Evolutionary conservation across 352 stramenopile species (phyloP).

Genomic region (Globisporangium emineosum): DNA sequence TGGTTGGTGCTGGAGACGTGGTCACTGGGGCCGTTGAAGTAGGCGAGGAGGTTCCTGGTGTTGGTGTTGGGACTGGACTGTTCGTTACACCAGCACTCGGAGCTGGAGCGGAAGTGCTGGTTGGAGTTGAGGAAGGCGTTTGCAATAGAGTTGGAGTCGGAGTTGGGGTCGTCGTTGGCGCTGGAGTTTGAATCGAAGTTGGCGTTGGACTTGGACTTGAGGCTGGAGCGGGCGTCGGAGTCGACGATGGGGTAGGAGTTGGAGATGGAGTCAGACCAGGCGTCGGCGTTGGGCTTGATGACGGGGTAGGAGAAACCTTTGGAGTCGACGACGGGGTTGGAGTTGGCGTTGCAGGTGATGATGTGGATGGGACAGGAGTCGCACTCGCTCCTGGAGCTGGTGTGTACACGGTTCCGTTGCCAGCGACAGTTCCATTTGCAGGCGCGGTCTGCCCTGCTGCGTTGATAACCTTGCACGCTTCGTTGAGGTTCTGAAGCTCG

Average conservation of each 20-base stretch:
- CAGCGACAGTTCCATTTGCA: not conserved
- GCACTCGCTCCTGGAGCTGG: slow-evolving; percentile 11
- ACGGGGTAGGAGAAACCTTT: not conserved
- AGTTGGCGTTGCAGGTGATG: slow-evolving; percentile 3
- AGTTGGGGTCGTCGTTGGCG: not conserved
- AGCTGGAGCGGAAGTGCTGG: not conserved
- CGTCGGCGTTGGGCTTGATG: slow-evolving; percentile 1
- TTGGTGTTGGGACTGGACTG: slow-evolving; percentile 1
- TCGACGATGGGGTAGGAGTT: slow-evolving; percentile 12
- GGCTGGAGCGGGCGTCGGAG: slow-evolving; percentile 3
- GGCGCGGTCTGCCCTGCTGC: not conserved
- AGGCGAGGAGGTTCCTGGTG: slow-evolving; percentile 5
- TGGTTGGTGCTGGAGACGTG: not conserved
- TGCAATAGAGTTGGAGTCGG: not conserved
- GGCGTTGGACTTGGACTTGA: not conserved
- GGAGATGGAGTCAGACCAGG: not conserved
- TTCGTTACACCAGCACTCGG: not conserved
- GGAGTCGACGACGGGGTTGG: slow-evolving; percentile 11
- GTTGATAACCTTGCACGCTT: slow-evolving; percentile 34
- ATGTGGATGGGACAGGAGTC: slow-evolving; percentile 1
- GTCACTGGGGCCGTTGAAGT: slow-evolving; percentile 8
- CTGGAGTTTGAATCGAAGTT: slow-evolving; percentile 1
- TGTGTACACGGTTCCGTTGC: slow-evolving; percentile 12
- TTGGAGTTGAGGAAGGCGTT: not conserved
- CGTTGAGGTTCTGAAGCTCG: slow-evolving; percentile 40